phyloP scores from a whole-genome alignment of 2,329 filamentous ascomycete genomes.

The Pseudocercospora musae region DNA sequence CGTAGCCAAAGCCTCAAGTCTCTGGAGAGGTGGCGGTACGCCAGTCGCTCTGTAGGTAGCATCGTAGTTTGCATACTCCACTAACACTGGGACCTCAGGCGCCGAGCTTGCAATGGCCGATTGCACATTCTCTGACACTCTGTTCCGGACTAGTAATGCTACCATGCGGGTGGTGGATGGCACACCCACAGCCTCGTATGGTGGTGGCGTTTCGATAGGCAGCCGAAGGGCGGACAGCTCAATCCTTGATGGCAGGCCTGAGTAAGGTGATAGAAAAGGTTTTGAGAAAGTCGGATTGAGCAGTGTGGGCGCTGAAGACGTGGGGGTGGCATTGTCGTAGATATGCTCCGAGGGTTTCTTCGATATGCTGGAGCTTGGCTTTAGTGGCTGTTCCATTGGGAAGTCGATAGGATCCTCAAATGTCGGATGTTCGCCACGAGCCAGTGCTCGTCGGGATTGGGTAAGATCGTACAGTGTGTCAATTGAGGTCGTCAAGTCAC shows the following conservation, averaged over 20 bases:
- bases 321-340: constrained; percentile 28
- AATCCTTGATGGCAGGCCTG: constrained; percentile 43
- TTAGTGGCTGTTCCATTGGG: constrained; percentile 6
- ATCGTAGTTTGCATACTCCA: constrained; percentile 64
- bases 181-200: constrained; percentile 47
- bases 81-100: constrained; percentile 54
- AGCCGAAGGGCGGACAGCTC: constrained; percentile 43
- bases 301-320: constrained; percentile 43
- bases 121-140: constrained; percentile 30
- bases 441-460: constrained; percentile 55
- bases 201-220: constrained; percentile 47
- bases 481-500: constrained; percentile 72
- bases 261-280: constrained; percentile 33
- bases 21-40: constrained; percentile 46
- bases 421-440: constrained; percentile 36
- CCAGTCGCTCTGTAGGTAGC: constrained; percentile 46
- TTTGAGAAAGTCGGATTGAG: constrained; percentile 38
- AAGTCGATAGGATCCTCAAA: constrained; percentile 20
- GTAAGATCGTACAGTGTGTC: constrained; percentile 77
- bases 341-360: constrained; percentile 15
- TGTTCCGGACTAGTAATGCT: constrained; percentile 38
- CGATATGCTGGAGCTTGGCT: constrained; percentile 5
- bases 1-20: constrained; percentile 41
- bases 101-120: constrained; percentile 36
- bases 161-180: constrained; percentile 45